Evolutionary conservation across 768 basidiomycete genomes (phyloP).

Genomic region (Agrocybe pediades): DNA sequence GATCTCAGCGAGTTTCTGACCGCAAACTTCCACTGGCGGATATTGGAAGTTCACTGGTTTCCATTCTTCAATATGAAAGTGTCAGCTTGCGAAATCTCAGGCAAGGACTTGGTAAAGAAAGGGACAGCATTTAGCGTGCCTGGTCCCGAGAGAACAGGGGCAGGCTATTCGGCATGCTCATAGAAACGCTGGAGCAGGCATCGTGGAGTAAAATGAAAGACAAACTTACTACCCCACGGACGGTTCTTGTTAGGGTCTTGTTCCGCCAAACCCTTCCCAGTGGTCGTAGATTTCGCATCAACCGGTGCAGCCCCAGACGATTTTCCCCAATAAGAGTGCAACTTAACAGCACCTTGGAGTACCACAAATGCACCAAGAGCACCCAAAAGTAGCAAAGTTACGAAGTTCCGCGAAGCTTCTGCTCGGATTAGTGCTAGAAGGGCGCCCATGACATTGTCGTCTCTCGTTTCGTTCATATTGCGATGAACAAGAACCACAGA

Average conservation of each 20-base stretch:
- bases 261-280: background rate
- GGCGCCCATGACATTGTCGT: background rate
- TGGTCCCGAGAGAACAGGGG: background rate
- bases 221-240: slow-evolving; percentile 23
- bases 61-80: slow-evolving; percentile 45
- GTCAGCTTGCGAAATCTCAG: background rate
- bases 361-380: background rate
- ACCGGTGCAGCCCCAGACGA: background rate
- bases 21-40: slow-evolving; percentile 46
- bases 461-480: background rate
- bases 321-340: background rate
- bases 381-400: slow-evolving; percentile 1
- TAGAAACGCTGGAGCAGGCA: background rate
- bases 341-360: background rate
- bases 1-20: slow-evolving; percentile 40
- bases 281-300: background rate
- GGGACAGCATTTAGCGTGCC: too few species aligned
- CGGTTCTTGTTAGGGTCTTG: slow-evolving; percentile 19
- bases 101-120: too few species aligned
- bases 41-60: slow-evolving; percentile 50
- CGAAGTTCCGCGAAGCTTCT: background rate
- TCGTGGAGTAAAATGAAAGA: background rate
- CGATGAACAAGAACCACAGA: background rate
- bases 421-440: background rate
- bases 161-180: background rate